Evolutionary conservation across 2,329 filamentous ascomycete species (phyloP), one percentile per base, ranked within the genome.

Genomic region (Neonectria sp.): DNA sequence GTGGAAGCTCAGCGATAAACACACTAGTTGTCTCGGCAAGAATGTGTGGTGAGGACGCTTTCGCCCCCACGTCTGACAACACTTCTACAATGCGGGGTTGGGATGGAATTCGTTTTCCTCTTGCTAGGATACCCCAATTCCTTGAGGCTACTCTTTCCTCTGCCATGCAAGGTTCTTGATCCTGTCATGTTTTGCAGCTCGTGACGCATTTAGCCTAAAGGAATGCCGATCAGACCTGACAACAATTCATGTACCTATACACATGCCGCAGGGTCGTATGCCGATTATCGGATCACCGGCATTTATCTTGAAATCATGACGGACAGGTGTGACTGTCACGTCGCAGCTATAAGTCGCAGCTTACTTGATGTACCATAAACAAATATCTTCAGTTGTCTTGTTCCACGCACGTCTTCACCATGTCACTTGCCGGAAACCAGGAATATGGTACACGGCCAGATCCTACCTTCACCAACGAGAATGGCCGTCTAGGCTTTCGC

Each of bases 401-500:
- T 43, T 43, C 17, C 9, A 43, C n/a, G 21, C 40, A 11, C 17
- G 13, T 43, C 40, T 43, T 43, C n/a, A 43, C 40, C 17, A 43
- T 43, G 40, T 43, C 40, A 6, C 40, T 43, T 43, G 53, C 48
- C 24, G 65, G 66, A 6, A 68, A 70, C 51, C 65, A 70, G 35
- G 68, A 68, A 21, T 68, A 68, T 37, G 68, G 68, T 31, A 70
- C 68, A 27, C 59, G 62, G 35, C 68, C 68, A 1, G 66, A 70
- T 35, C 68, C 68, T 46, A 55, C 68, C 5, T 70, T 70, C 21
- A 66, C 65, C 40, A 51, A 55, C 52, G 56, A 78, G 29, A 68
- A 69, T 8, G 71, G 73, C 37, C 71, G 70, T 4, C 75, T 81
- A 1, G 67, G 73, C 33, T 79, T 71, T 67, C 65, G 63, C 6